Evolutionary conservation across 2,329 filamentous ascomycete genomes (phyloP).

Genomic region (Aspergillus carbonarius): DNA sequence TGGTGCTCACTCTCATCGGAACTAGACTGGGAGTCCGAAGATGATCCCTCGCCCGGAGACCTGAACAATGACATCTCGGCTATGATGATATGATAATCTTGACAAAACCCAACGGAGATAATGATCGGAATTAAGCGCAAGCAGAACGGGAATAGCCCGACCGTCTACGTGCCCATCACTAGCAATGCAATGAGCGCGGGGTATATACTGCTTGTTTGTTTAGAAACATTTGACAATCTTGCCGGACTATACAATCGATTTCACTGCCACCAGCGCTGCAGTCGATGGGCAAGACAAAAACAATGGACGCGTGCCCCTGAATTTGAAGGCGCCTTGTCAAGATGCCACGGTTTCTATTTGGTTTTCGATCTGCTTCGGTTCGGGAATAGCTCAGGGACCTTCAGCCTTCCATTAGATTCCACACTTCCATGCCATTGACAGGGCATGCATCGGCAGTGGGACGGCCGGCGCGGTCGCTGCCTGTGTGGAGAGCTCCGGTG

Average conservation of each 20-base stretch:
- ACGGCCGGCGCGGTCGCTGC: neutral
- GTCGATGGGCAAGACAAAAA: neutral
- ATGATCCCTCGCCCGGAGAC: constrained; percentile 39
- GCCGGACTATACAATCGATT: neutral
- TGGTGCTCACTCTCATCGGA: constrained; percentile 26
- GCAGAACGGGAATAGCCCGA: neutral
- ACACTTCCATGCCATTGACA: constrained; percentile 27
- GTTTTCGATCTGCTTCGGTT: constrained; percentile 1
- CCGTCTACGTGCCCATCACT: constrained; percentile 1
- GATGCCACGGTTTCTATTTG: constrained; percentile 8
- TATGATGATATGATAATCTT: neutral
- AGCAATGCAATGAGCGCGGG: neutral
- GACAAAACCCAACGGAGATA: neutral
- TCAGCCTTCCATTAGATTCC: constrained; percentile 34
- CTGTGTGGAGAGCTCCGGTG: neutral
- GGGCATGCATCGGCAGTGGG: constrained; percentile 22
- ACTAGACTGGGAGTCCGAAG: constrained; percentile 35
- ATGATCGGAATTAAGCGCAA: neutral
- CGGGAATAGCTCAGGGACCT: constrained; percentile 7
- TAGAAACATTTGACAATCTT: neutral
- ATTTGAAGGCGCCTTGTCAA: neutral
- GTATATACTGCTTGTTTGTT: neutral
- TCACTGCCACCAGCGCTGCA: neutral
- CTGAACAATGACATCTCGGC: constrained; percentile 42
- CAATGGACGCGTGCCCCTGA: neutral